Evolutionary conservation across 768 basidiomycete species (phyloP), one percentile per base, ranked within the genome.

Genomic region (Mycena leptocephala): DNA sequence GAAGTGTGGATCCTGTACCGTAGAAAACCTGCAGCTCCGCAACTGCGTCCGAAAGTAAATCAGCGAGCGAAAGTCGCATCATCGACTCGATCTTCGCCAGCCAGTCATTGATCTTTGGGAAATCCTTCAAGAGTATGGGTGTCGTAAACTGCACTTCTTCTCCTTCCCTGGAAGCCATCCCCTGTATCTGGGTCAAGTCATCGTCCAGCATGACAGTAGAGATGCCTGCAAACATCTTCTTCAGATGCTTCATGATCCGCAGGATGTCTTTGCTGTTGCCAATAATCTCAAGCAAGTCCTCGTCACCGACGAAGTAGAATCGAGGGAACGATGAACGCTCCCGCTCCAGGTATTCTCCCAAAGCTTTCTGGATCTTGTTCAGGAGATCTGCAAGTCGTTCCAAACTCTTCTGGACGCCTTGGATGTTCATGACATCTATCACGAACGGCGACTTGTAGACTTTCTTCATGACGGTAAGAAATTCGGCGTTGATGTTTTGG

Each of bases 191-290:
- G 6, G 96, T 94, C 76, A 95, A 83, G 59, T 97, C 96, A 22
- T 97, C 96, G 82, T 98, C 96, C 32, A 99, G 89, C 79, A 88
- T 90, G 79, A 99, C 90, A 0, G 97, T 97, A 1, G 97, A 94
- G 46, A 99, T 94, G 32, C 98, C 98, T 26, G 98, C 98, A 85
- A 99, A 99, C 98, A 99, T 99, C 90, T 99, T 99, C 89, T 99
- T 99, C 74, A 99, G 90, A 87, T 99, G 98, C 80, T 99, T 99
- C 96, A 98, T 97, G 85, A 99, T 96, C 46, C 98, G 95, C 55
- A 97, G 86, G 79, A 99, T 98, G 82, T 99, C 97, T 85, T 99
- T 99, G 90, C 97, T 98, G 88, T 99, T 99, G 77, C 98, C 98
- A 78, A 99, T 99, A 80, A 99, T 99, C 85, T 99, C 98, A 76